Evolutionary conservation across 2,329 filamentous ascomycete genomes (phyloP).

Genomic region (Sodiomyces alkalinus): DNA sequence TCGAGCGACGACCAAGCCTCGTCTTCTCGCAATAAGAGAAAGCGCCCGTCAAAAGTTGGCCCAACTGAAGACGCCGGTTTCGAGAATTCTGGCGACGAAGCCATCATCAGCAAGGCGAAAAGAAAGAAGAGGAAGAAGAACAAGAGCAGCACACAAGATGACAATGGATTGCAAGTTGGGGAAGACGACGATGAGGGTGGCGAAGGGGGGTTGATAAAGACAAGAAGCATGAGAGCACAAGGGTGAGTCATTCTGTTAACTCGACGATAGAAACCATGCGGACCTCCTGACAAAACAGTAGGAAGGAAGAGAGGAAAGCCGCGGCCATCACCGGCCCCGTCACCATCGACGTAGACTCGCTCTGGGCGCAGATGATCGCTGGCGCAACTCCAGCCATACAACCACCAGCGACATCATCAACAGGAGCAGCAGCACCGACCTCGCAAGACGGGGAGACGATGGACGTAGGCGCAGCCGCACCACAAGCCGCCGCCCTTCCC

Average conservation of each 20-base stretch:
- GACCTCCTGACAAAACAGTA: conserved; percentile 10
- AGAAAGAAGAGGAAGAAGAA: conserved; percentile 33
- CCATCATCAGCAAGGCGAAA: conserved; percentile 47
- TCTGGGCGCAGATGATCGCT: conserved; percentile 53
- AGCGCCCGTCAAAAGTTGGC: conserved; percentile 18
- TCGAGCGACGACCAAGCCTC: conserved; percentile 11
- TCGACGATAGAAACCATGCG: neutral
- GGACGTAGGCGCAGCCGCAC: conserved; percentile 1
- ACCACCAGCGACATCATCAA: no score
- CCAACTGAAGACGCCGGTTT: conserved; percentile 33
- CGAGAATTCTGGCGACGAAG: conserved; percentile 59
- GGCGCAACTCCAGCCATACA: no score
- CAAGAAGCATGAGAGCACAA: conserved; percentile 50
- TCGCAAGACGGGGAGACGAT: conserved; percentile 5
- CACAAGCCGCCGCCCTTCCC: neutral
- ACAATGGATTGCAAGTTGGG: no score
- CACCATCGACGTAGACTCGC: conserved; percentile 55
- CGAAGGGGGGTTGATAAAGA: conserved; percentile 54
- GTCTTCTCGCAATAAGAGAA: no score
- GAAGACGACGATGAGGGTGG: conserved; percentile 42
- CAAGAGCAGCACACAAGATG: conserved; percentile 16
- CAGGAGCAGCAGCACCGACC: conserved; percentile 4
- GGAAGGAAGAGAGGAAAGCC: conserved; percentile 41
- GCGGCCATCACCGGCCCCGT: conserved; percentile 39
- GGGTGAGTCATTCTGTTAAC: conserved; percentile 30